Conservation (phyloP, 441 rosid genomes). For the Arabidopsis hybrid region DNA sequence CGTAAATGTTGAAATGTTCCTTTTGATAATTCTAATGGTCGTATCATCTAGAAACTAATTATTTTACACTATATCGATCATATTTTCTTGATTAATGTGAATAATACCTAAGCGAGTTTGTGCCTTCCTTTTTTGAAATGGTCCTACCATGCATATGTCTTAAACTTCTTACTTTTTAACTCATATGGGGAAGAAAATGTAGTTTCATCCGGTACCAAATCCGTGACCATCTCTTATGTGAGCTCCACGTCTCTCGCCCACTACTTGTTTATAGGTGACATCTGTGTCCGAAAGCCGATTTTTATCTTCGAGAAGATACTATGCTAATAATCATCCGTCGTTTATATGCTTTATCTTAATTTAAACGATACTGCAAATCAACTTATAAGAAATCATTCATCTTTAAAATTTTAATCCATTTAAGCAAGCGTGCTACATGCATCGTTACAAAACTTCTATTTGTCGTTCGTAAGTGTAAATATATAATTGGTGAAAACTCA, state of each 20-base stretch:
- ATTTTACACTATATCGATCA: not conserved
- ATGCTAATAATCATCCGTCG: not conserved
- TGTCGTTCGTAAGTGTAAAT: not conserved
- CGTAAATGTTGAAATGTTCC: constrained; percentile 18
- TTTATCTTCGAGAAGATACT: not conserved
- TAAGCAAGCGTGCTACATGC: not conserved
- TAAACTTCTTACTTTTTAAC: not conserved
- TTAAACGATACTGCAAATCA: not conserved
- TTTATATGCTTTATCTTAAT: not conserved
- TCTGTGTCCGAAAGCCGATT: not conserved
- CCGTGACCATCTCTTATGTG: constrained; percentile 1
- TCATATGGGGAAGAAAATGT: not conserved
- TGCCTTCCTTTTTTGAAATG: constrained; percentile 1
- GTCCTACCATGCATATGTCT: not conserved
- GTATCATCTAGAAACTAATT: constrained; percentile 36
- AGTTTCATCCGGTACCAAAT: not conserved
- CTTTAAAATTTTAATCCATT: not conserved
- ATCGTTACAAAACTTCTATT: not conserved
- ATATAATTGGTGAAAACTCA: not conserved
- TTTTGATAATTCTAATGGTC: constrained; percentile 16
- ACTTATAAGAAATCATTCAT: not conserved
- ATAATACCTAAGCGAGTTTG: not conserved
- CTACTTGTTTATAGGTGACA: not conserved
- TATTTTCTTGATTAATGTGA: not conserved
- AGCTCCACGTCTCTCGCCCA: constrained; percentile 11